Evolutionary conservation across 1,284 basidiomycete genomes (phyloP), one percentile per base, ranked within the genome.

Genomic region (Ceratobasidium sp.): DNA sequence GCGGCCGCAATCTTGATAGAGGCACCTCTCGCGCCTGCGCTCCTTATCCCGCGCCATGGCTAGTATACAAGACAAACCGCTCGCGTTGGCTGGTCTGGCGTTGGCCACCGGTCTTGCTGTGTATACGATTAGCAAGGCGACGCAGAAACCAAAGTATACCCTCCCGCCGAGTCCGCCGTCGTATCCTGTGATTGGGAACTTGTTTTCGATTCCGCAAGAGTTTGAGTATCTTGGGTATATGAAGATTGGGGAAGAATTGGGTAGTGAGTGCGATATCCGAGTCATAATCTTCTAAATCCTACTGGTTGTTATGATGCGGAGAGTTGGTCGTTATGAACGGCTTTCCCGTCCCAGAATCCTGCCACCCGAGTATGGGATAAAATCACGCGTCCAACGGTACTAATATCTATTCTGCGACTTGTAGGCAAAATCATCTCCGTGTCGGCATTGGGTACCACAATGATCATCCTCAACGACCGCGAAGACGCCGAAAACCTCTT

Each of bases 301-400:
- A 31, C 17, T 15, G 15, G 22, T 45, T 17, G 8, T n/a, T 12
- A 15, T n/a, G n/a, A n/a, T n/a, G n/a, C n/a, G n/a, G n/a, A n/a
- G n/a, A n/a, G n/a, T n/a, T n/a, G n/a, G n/a, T n/a, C n/a, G n/a
- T n/a, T n/a, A n/a, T n/a, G n/a, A n/a, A n/a, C n/a, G n/a, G n/a
- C n/a, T n/a, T n/a, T n/a, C n/a, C n/a, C n/a, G n/a, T n/a, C n/a
- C n/a, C n/a, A n/a, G n/a, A n/a, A n/a, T n/a, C n/a, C n/a, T n/a
- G n/a, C n/a, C n/a, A n/a, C n/a, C 45, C 40, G 56, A 29, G 38
- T 69, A 31, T 43, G 57, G 20, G 43, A 55, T n/a, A 50, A 50
- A 12, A 31, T 34, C 13, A 35, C 49, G n/a, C 54, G 56, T 12
- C 58, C 34, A 34, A 49, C 52, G 20, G 58, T 57, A 27, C 20